Evolutionary conservation across 1,284 basidiomycete species (phyloP).

Genomic region (Porphyrellus sp.): DNA sequence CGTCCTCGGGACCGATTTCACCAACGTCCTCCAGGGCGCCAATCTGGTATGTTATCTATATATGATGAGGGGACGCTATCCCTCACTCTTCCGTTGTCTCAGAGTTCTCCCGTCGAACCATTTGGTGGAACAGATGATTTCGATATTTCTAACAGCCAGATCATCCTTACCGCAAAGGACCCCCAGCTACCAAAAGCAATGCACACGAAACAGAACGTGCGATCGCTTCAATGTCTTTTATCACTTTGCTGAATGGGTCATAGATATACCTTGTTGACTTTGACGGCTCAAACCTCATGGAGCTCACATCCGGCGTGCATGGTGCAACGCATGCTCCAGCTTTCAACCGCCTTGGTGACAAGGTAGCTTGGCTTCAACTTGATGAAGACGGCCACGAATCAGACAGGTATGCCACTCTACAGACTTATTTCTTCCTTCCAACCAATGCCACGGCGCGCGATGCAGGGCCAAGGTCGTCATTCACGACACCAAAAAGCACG

Average conservation of each 20-base stretch:
- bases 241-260: conserved; percentile 7
- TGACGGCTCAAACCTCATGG: conserved; percentile 44
- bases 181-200: conserved; percentile 66
- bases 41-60: conserved; percentile 48
- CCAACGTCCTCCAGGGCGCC: conserved; percentile 61
- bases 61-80: conserved; percentile 1
- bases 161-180: conserved; percentile 86
- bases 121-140: conserved; percentile 78
- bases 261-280: conserved; percentile 68
- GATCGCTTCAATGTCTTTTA: neutral
- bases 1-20: conserved; percentile 50
- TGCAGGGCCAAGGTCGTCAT: conserved; percentile 71
- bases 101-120: conserved; percentile 79
- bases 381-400: conserved; percentile 86
- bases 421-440: neutral
- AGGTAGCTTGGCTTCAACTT: conserved; percentile 84
- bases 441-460: neutral
- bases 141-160: conserved; percentile 61
- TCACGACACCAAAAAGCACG: conserved; percentile 65
- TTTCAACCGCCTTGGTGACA: conserved; percentile 64
- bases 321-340: conserved; percentile 74
- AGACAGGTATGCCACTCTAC: conserved; percentile 50
- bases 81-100: conserved; percentile 6
- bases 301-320: conserved; percentile 79
- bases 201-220: conserved; percentile 79